Conservation (phyloP, 2,329 filamentous ascomycete genomes). For the Coniochaeta sp. region DNA sequence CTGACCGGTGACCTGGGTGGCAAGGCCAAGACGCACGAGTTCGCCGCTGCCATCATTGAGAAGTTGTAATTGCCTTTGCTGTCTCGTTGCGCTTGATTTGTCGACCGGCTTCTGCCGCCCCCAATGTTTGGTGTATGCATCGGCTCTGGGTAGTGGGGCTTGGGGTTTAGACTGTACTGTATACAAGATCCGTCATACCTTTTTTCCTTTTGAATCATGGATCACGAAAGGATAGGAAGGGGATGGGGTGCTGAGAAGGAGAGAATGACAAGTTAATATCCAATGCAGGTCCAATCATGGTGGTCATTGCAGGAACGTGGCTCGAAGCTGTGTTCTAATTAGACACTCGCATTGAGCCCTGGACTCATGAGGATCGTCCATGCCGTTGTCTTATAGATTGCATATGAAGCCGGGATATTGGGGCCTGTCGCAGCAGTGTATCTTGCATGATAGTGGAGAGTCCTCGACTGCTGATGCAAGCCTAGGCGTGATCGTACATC, state of each 20-base stretch:
- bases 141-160: neutral
- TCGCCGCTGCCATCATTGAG: slow-evolving; percentile 81
- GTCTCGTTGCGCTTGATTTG: neutral
- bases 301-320: neutral
- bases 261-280: slow-evolving; percentile 1
- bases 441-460: neutral
- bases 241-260: neutral
- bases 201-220: neutral
- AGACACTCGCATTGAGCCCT: neutral
- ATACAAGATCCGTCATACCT: slow-evolving; percentile 2
- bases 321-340: neutral
- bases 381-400: neutral
- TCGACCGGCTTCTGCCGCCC: neutral
- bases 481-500: neutral
- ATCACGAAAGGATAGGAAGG: neutral
- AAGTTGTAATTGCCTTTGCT: slow-evolving; percentile 43
- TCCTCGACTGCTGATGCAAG: neutral
- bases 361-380: neutral
- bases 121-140: neutral
- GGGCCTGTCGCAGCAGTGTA: neutral
- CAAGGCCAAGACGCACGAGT: slow-evolving; percentile 93
- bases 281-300: neutral
- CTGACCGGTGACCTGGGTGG: slow-evolving; percentile 95
- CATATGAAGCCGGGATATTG: neutral
- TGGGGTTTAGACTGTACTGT: slow-evolving; percentile 2